Evolutionary conservation across 352 stramenopile species (phyloP).

Genomic region (Thraustochytrium sp.): DNA sequence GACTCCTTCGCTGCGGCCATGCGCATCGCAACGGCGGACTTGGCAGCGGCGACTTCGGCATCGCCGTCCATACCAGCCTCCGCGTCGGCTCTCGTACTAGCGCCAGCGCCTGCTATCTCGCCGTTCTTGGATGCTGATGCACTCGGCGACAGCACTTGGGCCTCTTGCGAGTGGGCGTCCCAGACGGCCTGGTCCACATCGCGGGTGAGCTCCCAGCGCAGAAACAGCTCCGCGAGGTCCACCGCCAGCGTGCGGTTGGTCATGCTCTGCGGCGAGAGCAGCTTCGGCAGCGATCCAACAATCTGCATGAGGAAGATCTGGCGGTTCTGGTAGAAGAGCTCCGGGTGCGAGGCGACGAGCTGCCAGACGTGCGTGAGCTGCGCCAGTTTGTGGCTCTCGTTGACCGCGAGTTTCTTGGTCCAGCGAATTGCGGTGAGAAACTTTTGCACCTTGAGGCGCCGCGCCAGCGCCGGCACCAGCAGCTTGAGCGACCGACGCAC

Average conservation of each 20-base stretch:
- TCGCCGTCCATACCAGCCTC: slow-evolving; percentile 44
- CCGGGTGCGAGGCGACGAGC: slow-evolving; percentile 84
- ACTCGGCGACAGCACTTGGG: too few species aligned
- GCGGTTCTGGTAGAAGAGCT: slow-evolving; percentile 84
- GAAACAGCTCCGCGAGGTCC: slow-evolving; percentile 87
- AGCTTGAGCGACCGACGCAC: slow-evolving; percentile 89
- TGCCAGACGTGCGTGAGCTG: slow-evolving; percentile 97
- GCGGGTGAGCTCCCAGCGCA: slow-evolving; percentile 77
- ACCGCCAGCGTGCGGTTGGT: slow-evolving; percentile 85
- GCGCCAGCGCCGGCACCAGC: slow-evolving; percentile 82
- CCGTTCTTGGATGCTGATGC: too few species aligned
- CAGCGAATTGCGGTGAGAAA: slow-evolving; percentile 93
- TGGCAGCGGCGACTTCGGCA: too few species aligned
- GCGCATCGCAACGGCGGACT: not conserved
- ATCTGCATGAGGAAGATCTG: slow-evolving; percentile 89
- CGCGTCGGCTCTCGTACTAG: too few species aligned
- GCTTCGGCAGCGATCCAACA: slow-evolving; percentile 86
- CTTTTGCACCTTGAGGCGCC: slow-evolving; percentile 72
- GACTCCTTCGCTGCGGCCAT: not conserved
- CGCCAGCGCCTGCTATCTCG: too few species aligned
- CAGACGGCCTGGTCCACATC: slow-evolving; percentile 46
- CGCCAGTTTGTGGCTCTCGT: slow-evolving; percentile 88
- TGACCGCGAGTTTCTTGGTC: slow-evolving; percentile 94
- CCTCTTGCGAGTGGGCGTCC: not conserved
- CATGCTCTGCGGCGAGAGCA: slow-evolving; percentile 80